Percentiles rank a stretch among this genome's conserved stretches.
phyloP scores from a whole-genome alignment of 768 basidiomycete species.

The Obba rivulosa region DNA sequence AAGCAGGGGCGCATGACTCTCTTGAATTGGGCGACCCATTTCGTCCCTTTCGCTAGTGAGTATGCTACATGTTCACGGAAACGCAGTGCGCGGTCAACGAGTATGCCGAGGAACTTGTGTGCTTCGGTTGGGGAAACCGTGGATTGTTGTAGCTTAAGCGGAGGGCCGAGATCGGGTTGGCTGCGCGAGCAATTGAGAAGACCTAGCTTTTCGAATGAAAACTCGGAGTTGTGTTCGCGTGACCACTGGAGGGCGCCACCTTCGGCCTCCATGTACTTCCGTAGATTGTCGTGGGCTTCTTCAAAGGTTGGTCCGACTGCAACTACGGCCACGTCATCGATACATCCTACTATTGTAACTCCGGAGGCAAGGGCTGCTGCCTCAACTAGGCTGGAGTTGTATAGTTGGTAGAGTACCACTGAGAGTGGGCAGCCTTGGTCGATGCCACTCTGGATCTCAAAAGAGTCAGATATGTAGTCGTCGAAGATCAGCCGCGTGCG shows the following conservation, averaged over 20 bases:
- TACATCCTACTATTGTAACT: too few species aligned
- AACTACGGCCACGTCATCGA: too few species aligned
- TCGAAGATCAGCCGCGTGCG: conserved; percentile 21
- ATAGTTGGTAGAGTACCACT: conserved; percentile 26
- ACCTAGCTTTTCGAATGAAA: too few species aligned
- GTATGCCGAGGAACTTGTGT: conserved; percentile 27
- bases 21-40: conserved; percentile 16
- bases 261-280: conserved; percentile 5
- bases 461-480: conserved; percentile 14
- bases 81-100: conserved; percentile 23
- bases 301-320: conserved; percentile 3
- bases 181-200: neutral
- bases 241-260: conserved; percentile 26
- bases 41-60: conserved; percentile 18
- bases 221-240: conserved; percentile 20
- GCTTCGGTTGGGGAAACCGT: conserved; percentile 13
- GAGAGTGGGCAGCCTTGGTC: conserved; percentile 30
- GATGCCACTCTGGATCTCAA: conserved; percentile 21
- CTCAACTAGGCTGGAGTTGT: conserved; percentile 23
- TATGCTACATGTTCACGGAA: conserved; percentile 18
- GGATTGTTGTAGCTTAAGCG: conserved; percentile 6
- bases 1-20: conserved; percentile 15
- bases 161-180: neutral
- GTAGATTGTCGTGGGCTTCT: conserved; percentile 2
- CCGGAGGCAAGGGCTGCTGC: too few species aligned